Evolutionary conservation across 345 rosid genomes (phyloP).

Genomic region (Moricandia arvensis): DNA sequence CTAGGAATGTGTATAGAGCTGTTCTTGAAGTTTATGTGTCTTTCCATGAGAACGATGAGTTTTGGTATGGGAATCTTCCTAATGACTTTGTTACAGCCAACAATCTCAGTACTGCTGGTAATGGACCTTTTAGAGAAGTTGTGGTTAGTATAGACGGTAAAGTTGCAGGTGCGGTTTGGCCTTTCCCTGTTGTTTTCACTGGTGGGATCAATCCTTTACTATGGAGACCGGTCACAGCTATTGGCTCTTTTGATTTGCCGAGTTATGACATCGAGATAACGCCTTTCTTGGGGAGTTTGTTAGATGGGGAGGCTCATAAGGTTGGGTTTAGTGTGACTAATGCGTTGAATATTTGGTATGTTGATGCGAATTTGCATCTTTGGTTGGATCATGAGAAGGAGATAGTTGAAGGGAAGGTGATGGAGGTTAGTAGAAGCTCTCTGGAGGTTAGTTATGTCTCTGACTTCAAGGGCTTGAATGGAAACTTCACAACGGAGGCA

Average conservation of each 20-base stretch:
- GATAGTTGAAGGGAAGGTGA: constrained; percentile 57
- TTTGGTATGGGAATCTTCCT: constrained; percentile 72
- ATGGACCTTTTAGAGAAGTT: constrained; percentile 94
- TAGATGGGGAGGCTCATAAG: constrained; percentile 66
- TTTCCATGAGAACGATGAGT: constrained; percentile 91
- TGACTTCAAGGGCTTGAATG: constrained; percentile 54
- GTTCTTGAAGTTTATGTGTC: constrained; percentile 88
- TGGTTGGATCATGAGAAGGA: constrained; percentile 59
- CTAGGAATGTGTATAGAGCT: constrained; percentile 80
- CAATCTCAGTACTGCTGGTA: constrained; percentile 55
- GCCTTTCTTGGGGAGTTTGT: constrained; percentile 56
- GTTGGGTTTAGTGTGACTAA: constrained; percentile 68
- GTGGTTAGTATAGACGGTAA: constrained; percentile 63
- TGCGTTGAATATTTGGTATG: constrained; percentile 78
- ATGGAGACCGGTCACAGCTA: constrained; percentile 80
- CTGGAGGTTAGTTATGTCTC: constrained; percentile 37
- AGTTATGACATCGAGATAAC: constrained; percentile 82
- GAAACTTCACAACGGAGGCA: constrained; percentile 51
- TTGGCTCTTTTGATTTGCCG: constrained; percentile 87
- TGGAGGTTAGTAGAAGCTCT: constrained; percentile 45
- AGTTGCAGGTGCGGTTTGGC: constrained; percentile 81
- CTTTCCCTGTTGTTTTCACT: constrained; percentile 81
- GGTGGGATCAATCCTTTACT: constrained; percentile 84
- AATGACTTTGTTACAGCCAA: constrained; percentile 68
- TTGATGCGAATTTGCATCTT: constrained; percentile 89